Evolutionary conservation across 2,329 filamentous ascomycete species (phyloP), one percentile per base, ranked within the genome.

Genomic region (Hortaea sp.): DNA sequence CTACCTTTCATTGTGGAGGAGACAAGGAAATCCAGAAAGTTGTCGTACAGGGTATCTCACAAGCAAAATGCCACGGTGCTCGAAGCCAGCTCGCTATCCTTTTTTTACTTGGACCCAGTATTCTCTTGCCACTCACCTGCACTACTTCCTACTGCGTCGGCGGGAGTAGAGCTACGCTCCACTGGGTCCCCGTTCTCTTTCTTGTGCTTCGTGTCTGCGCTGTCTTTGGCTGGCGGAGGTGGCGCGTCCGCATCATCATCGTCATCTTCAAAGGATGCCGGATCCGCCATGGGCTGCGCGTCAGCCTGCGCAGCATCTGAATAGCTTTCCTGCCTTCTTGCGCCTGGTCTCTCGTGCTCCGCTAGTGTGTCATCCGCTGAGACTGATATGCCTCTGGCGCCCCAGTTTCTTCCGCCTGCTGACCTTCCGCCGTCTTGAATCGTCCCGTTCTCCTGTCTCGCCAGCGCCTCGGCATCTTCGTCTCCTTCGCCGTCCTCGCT

Each of bases 401-500:
- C 77, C 78, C 78, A 81, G 31, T 70, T 74, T 29, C 62, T 58
- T 11, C 49, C 53, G 38, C 52, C 49, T 9, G 52, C 42, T 5
- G 61, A 57, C 29, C 60, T 49, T 2, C 7, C 12, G 6, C 38
- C 7, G 6, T 7, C n/a, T 5, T 38, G 5, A 4, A 53, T 49
- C 12, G 53, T 58, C 7, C 63, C 62, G 38, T 53, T 58, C 42
- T 65, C 63, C 48, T 61, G 56, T 29, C 55, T 48, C n/a, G 53
- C 70, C 27, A 78, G 62, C 20, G 70, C 72, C 2, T 72, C 74
- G 1, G 68, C 68, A 39, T 73, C 76, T 62, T 84, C 80, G 57
- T 83, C 79, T 48, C 82, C 79, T 12, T 78, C 71, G 43, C 69
- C 74, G 2, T 74, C 72, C n/a, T 70, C 67, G n/a, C 69, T 62